Evolutionary conservation across 805 yeast species (phyloP).

Genomic region (Yamadazyma scolyti): DNA sequence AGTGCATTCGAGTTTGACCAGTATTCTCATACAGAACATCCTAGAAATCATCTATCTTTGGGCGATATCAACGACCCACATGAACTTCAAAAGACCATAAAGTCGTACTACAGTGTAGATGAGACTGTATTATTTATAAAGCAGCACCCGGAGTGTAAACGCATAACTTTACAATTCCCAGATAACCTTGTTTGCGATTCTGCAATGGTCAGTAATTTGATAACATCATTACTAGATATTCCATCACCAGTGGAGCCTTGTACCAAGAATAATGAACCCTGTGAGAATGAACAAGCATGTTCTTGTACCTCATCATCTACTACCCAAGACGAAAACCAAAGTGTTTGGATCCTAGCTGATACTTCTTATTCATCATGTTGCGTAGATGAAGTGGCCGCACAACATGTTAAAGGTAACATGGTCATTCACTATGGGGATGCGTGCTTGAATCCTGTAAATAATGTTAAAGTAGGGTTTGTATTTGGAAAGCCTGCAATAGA

Average conservation of each 20-base stretch:
- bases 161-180: slow-evolving; percentile 86
- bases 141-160: slow-evolving; percentile 28
- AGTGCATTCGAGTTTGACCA: slow-evolving; percentile 33
- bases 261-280: too few species aligned
- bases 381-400: slow-evolving; percentile 95
- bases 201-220: slow-evolving; percentile 61
- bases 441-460: slow-evolving; percentile 75
- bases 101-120: slow-evolving; percentile 53
- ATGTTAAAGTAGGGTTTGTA: slow-evolving; percentile 72
- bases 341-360: slow-evolving; percentile 79
- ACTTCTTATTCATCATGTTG: slow-evolving; percentile 96
- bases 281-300: too few species aligned
- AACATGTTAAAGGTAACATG: slow-evolving; percentile 80
- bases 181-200: slow-evolving; percentile 78
- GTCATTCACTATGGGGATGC: slow-evolving; percentile 95
- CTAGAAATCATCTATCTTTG: slow-evolving; percentile 22
- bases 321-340: slow-evolving; percentile 4
- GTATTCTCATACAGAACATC: slow-evolving; percentile 16
- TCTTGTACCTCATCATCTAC: slow-evolving; percentile 1
- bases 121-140: slow-evolving; percentile 41
- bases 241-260: background rate
- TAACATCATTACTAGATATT: too few species aligned
- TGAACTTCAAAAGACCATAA: slow-evolving; percentile 31
- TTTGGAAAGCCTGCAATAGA: slow-evolving; percentile 68
- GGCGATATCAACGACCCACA: slow-evolving; percentile 15